A percentile compares a stretch with the other conserved stretches of the same genome.
Conservation (phyloP, 495 filamentous ascomycete genomes). For the Geoglossum glabrum region DNA sequence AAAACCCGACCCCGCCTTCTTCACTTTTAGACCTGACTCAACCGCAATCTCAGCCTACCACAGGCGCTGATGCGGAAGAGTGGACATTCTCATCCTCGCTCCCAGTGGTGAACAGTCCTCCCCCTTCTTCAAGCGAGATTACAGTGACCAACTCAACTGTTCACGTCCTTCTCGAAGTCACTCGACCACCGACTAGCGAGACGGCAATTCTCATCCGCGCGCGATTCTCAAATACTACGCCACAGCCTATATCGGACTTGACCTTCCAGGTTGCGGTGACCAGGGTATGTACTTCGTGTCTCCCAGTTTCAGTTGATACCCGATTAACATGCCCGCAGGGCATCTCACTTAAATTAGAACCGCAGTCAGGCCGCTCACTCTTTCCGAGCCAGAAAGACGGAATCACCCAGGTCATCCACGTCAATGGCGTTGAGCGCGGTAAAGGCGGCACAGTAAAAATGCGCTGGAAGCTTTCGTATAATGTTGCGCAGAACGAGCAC, state of each 20-base stretch:
- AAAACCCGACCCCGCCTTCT: constrained; percentile 2
- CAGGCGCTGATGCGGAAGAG: constrained; percentile 55
- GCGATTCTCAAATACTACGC: constrained; percentile 58
- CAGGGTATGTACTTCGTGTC: constrained; percentile 43
- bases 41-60: constrained; percentile 13
- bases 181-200: constrained; percentile 1
- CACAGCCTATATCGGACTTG: constrained; percentile 50
- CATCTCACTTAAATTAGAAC: constrained; percentile 59
- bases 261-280: constrained; percentile 87
- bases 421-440: constrained; percentile 48
- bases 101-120: constrained; percentile 33
- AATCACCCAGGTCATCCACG: constrained; percentile 62
- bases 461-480: constrained; percentile 72
- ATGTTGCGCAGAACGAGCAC: constrained; percentile 35
- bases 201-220: constrained; percentile 33
- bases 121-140: constrained; percentile 24
- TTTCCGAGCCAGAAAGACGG: constrained; percentile 52
- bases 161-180: constrained; percentile 28
- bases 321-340: constrained; percentile 28
- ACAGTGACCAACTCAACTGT: constrained; percentile 28
- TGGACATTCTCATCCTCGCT: constrained; percentile 87
- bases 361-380: constrained; percentile 61
- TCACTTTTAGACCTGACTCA: constrained; percentile 10
- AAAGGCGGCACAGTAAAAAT: constrained; percentile 66
- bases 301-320: not conserved